phyloP scores from a whole-genome alignment of 176 grass and related monocot genomes.

The bread wheat (Triticum aestivum) region IWGSC_CS_RefSeq_v2.1 NC_057800.1:610314833-610315332 shows the following conservation, averaged over 20 bases:
- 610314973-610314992: not conserved
- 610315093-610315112: slow-evolving; percentile 58
- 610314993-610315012: not conserved
- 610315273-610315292: slow-evolving; percentile 22
- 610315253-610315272: slow-evolving; percentile 35
- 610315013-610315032: slow-evolving; percentile 31
- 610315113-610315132: slow-evolving; percentile 62
- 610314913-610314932: not conserved
- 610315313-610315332: slow-evolving; percentile 13
- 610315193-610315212: slow-evolving; percentile 35
- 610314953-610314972: not conserved
- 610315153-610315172: slow-evolving; percentile 62
- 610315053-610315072: not conserved
- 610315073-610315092: not conserved
- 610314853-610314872: slow-evolving; percentile 22
- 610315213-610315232: slow-evolving; percentile 17
- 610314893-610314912: not conserved
- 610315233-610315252: slow-evolving; percentile 6
- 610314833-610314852: not conserved
- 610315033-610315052: slow-evolving; percentile 29
- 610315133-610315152: slow-evolving; percentile 52
- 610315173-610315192: slow-evolving; percentile 74
- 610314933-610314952: not conserved
- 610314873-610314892: not conserved
- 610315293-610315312: slow-evolving; percentile 19